phyloP scores from a whole-genome alignment of 2,329 filamentous ascomycete genomes.

The Aspergillus tamarii region DNA sequence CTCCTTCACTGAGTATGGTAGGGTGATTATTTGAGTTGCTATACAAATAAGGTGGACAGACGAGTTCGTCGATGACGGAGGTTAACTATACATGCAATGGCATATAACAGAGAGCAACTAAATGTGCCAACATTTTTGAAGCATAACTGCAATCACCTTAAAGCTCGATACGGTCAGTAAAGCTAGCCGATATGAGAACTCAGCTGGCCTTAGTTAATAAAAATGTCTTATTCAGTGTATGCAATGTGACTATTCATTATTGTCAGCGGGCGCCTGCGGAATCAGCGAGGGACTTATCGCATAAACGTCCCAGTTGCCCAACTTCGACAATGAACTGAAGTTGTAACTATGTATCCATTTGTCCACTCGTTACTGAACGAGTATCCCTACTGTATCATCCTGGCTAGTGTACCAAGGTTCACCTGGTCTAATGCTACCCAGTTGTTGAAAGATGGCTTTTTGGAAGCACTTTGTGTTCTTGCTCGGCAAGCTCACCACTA shows the following conservation, averaged over 20 bases:
- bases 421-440: not conserved
- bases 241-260: not conserved
- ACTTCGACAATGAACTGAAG: not conserved
- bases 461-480: not conserved
- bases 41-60: not conserved
- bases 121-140: not conserved
- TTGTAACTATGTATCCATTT: not conserved
- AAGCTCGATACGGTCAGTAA: not conserved
- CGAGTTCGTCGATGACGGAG: not conserved
- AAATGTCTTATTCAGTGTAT: not conserved
- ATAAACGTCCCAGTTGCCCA: not conserved
- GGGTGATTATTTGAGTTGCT: too few relatives aligned
- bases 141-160: not conserved
- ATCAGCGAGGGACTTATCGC: not conserved
- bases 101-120: not conserved
- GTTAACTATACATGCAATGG: not conserved
- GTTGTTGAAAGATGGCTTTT: not conserved
- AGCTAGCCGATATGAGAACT: not conserved
- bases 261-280: not conserved
- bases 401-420: not conserved
- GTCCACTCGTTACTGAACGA: not conserved
- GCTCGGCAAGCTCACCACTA: not conserved
- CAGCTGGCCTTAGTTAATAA: not conserved
- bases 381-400: not conserved
- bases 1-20: too few relatives aligned